Conservation (phyloP, 805 yeast genomes). For the Yarrowia sp. region DNA sequence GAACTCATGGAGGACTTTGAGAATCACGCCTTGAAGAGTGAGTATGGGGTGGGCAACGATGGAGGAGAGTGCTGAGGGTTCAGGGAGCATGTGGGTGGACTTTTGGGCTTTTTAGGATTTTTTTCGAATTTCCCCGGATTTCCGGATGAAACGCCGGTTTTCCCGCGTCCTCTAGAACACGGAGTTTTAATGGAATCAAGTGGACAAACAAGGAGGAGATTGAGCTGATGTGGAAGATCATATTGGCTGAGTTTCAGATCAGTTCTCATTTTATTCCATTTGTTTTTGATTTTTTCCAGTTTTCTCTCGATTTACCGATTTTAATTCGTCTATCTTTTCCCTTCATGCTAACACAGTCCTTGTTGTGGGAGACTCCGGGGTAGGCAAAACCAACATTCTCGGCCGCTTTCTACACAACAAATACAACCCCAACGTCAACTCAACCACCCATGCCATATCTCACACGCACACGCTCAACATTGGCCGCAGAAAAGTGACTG, state of each 20-base stretch:
- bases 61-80: background rate
- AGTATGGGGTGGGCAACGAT: background rate
- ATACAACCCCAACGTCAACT: conserved; percentile 89
- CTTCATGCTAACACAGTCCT: conserved; percentile 52
- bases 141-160: too few relatives aligned
- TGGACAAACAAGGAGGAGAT: too few relatives aligned
- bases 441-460: conserved; percentile 96
- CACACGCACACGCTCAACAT: conserved; percentile 93
- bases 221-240: too few relatives aligned
- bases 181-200: too few relatives aligned
- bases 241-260: too few relatives aligned
- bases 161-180: too few relatives aligned
- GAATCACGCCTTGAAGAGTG: conserved; percentile 13
- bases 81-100: background rate
- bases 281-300: too few relatives aligned
- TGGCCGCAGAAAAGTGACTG: conserved; percentile 92
- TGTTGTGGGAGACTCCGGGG: conserved; percentile 94
- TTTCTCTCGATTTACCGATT: background rate
- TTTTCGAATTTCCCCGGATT: too few relatives aligned
- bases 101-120: background rate
- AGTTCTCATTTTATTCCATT: background rate
- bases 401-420: conserved; percentile 94
- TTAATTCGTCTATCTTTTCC: background rate
- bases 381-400: conserved; percentile 90
- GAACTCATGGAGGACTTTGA: background rate